Conservation (phyloP, 768 basidiomycete species). For the Tricholoma furcatifolium region DNA sequence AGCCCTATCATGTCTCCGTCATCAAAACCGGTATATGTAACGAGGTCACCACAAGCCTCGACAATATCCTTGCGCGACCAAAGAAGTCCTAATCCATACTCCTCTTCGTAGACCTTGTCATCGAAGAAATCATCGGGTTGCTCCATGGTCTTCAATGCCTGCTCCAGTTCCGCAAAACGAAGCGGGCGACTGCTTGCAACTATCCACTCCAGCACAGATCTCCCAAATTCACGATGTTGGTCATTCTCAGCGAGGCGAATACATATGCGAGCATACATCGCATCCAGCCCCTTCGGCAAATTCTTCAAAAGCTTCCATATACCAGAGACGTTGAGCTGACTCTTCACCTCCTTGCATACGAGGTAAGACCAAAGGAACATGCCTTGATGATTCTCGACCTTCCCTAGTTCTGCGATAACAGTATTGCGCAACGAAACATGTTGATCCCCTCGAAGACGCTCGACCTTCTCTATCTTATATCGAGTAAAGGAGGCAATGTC, state of each 20-base stretch:
- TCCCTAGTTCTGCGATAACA: background rate
- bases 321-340: background rate
- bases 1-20: constrained; percentile 2
- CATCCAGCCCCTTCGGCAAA: constrained; percentile 5
- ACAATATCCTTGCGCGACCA: constrained; percentile 9
- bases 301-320: constrained; percentile 4
- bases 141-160: background rate
- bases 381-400: constrained; percentile 6
- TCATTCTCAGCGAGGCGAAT: background rate
- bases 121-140: background rate
- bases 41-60: constrained; percentile 6
- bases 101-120: background rate
- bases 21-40: background rate
- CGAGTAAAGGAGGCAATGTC: constrained; percentile 1
- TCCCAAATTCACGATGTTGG: background rate
- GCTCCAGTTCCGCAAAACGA: constrained; percentile 3
- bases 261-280: constrained; percentile 2
- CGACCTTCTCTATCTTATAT: background rate
- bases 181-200: constrained; percentile 3
- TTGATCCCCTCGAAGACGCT: constrained; percentile 1
- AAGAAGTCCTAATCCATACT: background rate
- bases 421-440: background rate
- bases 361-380: constrained; percentile 4
- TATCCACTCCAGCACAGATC: constrained; percentile 2
- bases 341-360: constrained; percentile 1